phyloP scores from a whole-genome alignment of 2,329 filamentous ascomycete genomes.

The Aspergillus sp. region DNA sequence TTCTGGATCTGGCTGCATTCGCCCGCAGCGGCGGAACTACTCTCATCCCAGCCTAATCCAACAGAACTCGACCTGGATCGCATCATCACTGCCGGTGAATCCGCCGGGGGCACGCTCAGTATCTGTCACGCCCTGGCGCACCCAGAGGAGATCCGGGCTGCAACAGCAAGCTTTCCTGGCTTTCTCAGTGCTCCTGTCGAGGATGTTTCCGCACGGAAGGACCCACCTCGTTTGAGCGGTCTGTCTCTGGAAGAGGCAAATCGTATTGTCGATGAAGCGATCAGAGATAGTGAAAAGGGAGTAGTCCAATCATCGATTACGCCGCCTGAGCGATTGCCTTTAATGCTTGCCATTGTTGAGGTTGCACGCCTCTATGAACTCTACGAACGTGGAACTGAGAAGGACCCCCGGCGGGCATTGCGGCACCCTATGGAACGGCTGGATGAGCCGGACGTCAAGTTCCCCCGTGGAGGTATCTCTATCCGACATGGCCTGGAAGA shows the following conservation, averaged over 20 bases:
- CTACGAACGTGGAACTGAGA: constrained; percentile 24
- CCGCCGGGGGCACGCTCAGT: constrained; percentile 35
- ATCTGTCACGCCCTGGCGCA: constrained; percentile 30
- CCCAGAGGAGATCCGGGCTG: constrained; percentile 32
- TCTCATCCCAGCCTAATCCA: constrained; percentile 14
- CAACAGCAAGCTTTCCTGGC: constrained; percentile 36
- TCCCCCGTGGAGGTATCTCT: constrained; percentile 34
- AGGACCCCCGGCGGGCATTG: constrained; percentile 6
- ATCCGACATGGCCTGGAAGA: constrained; percentile 41
- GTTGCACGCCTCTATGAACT: constrained; percentile 18
- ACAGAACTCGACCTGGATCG: constrained; percentile 26
- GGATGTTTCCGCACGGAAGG: constrained; percentile 19
- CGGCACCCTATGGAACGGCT: constrained; percentile 35
- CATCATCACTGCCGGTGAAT: constrained; percentile 31
- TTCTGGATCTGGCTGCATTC: constrained; percentile 52
- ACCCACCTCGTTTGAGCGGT: constrained; percentile 4
- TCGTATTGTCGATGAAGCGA: not conserved
- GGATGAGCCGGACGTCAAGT: constrained; percentile 22
- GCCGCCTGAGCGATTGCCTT: constrained; percentile 11
- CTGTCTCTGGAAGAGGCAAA: not conserved
- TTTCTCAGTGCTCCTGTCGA: constrained; percentile 21
- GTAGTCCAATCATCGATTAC: constrained; percentile 15
- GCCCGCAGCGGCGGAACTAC: constrained; percentile 9
- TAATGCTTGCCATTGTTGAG: constrained; percentile 24
- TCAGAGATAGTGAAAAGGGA: not conserved